Evolutionary conservation across 371 early-diverging fungal genomes (phyloP).

Genomic region (Capniomyces stellatus): DNA sequence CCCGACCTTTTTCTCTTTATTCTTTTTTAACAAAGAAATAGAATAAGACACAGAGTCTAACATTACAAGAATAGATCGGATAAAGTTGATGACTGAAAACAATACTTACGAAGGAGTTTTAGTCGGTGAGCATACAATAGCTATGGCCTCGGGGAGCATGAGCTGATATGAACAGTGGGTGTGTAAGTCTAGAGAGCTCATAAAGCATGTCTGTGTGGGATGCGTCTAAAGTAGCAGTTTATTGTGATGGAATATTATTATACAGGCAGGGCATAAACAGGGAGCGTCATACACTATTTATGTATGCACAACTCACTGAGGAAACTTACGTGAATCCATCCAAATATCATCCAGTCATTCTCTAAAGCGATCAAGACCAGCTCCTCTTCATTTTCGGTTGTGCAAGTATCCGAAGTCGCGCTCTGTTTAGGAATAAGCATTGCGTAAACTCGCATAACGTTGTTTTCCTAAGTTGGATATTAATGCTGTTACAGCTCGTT

Average conservation of each 20-base stretch:
- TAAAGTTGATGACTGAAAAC: too few relatives aligned
- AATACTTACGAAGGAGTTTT: conserved; percentile 39
- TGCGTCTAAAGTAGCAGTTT: conserved; percentile 39
- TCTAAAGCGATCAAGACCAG: conserved; percentile 55
- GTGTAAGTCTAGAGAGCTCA: conserved; percentile 81
- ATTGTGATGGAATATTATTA: too few relatives aligned
- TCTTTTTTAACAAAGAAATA: not conserved
- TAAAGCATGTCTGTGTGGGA: conserved; percentile 83
- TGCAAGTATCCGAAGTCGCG: conserved; percentile 73
- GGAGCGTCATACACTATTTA: too few relatives aligned
- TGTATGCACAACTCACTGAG: not conserved
- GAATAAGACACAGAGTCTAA: too few relatives aligned
- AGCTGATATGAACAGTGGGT: conserved; percentile 85
- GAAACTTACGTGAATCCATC: conserved; percentile 70
- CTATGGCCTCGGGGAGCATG: conserved; percentile 85
- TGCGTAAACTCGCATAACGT: conserved; percentile 28
- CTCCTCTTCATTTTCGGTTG: conserved; percentile 74
- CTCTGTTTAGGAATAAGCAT: conserved; percentile 78
- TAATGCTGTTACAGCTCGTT: too few relatives aligned
- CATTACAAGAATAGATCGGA: too few relatives aligned
- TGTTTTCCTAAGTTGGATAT: not conserved
- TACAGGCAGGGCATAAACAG: too few relatives aligned
- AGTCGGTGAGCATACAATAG: conserved; percentile 74
- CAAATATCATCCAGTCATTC: conserved; percentile 62
- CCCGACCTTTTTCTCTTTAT: not conserved